Evolutionary conservation across 2,329 filamentous ascomycete genomes (phyloP), one percentile per base, ranked within the genome.

Genomic region (Phyllosticta ampelicida): DNA sequence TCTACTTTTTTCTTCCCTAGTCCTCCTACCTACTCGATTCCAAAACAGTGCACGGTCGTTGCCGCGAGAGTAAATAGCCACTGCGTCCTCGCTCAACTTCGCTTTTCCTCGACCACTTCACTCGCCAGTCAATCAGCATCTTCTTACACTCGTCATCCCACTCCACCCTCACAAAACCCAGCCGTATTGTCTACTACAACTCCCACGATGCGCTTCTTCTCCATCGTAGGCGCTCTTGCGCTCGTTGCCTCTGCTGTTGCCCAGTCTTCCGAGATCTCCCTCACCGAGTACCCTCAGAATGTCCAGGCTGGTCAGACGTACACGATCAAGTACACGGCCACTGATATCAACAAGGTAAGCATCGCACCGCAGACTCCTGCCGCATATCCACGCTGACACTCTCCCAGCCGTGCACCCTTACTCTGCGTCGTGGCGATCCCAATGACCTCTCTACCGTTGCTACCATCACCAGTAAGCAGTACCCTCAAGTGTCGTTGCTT

Each of bases 401-500:
- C 4, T n/a, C 13, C 21, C 13, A 77, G 71, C 75, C 78, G 6
- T 78, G 80, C 44, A 82, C 77, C 48, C 77, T 86, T 63, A 77
- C 75, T 57, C 75, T 86, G 50, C 76, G 79, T 62, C 75, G 80
- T 69, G 83, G 83, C 51, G 60, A 68, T 18, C 68, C 78, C 2
- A 69, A 64, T 56, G 65, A 83, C 65, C 76, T 85, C 26, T 61
- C 75, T 54, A 79, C 78, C 54, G 68, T 85, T 54, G 66, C 68
- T 54, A 73, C 74, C 53, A 65, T 83, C 55, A 80, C 78, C 62
- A 69, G 75, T 78, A 73, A 61, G 75, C 70, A n/a, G n/a, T 21
- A 19, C 36, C 13, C 11, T 8, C 1, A 8, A n/a, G 1, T 5
- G 3, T 8, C 51, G 2, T 1, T 5, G 11, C 3, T 4, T 3